These are phyloP conservation scores for Leccinum cinnamomeum DNA, from an alignment of 1,284 basidiomycete genomes.

Conservation along the genomic window DNA sequence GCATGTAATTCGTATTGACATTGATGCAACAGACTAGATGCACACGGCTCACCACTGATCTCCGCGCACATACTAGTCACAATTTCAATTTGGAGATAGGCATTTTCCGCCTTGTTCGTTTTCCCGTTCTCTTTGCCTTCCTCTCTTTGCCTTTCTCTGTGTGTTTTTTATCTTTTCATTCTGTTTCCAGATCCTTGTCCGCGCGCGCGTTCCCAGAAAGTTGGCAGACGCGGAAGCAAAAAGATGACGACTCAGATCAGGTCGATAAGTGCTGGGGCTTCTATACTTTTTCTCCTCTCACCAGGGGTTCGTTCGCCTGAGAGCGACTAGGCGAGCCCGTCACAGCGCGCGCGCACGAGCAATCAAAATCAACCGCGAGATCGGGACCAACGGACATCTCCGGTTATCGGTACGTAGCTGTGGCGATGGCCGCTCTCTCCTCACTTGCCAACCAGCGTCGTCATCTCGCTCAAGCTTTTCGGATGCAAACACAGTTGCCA, in stretches of 20 bases:
- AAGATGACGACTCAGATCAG: slow-evolving; percentile 5
- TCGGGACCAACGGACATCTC: slow-evolving; percentile 15
- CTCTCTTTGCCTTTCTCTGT: neutral
- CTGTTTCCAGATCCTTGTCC: slow-evolving; percentile 10
- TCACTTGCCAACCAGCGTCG: neutral
- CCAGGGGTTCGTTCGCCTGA: neutral
- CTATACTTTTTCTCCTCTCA: neutral
- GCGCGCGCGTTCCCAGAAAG: slow-evolving; percentile 4
- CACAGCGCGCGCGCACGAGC: neutral
- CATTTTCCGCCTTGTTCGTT: neutral
- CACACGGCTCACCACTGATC: slow-evolving; percentile 9
- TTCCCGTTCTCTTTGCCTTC: neutral
- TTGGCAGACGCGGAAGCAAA: neutral
- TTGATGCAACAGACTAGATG: neutral
- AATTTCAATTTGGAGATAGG: neutral
- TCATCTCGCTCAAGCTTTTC: neutral
- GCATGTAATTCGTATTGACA: slow-evolving; percentile 8
- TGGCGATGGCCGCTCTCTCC: neutral
- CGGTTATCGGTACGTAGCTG: slow-evolving; percentile 6
- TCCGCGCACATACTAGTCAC: slow-evolving; percentile 9
- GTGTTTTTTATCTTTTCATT: neutral
- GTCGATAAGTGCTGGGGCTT: neutral
- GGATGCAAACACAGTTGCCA: neutral
- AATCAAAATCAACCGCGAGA: neutral
- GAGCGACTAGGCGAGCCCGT: neutral